Evolutionary conservation across 1,284 basidiomycete genomes (phyloP).

Genomic region (Mixia osmundae): DNA sequence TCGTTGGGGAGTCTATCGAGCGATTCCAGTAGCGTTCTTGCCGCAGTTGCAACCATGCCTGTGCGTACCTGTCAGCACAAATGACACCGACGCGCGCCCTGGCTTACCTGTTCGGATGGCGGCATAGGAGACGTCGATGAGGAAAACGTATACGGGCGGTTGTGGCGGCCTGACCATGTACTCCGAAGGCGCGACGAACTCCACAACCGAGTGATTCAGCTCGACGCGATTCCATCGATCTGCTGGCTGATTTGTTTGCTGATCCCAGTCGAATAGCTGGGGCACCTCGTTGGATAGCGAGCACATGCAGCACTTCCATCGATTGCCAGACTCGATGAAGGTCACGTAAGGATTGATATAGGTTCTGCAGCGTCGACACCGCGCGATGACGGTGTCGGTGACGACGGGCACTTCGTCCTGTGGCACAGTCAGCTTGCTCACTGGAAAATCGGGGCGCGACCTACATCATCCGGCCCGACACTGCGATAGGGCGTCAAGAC

Average conservation of each 20-base stretch:
- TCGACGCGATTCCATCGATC: conserved; percentile 87
- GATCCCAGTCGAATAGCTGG: conserved; percentile 96
- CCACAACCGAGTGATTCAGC: conserved; percentile 77
- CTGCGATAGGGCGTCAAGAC: conserved; percentile 81
- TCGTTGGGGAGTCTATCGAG: conserved; percentile 89
- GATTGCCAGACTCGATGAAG: conserved; percentile 92
- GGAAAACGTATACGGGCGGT: conserved; percentile 86
- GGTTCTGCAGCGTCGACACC: conserved; percentile 85
- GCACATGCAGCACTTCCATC: conserved; percentile 99
- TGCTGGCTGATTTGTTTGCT: conserved; percentile 71
- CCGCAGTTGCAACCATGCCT: conserved; percentile 97
- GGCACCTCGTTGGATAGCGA: conserved; percentile 97
- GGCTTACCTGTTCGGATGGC: conserved; percentile 57
- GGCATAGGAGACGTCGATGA: conserved; percentile 84
- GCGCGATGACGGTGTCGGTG: conserved; percentile 83
- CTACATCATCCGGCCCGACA: conserved; percentile 29
- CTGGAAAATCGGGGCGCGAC: conserved; percentile 2
- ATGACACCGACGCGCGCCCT: not conserved
- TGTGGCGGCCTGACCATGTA: conserved; percentile 97
- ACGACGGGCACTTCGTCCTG: conserved; percentile 53
- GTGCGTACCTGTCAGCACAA: not conserved
- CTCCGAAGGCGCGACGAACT: conserved; percentile 93
- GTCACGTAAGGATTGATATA: conserved; percentile 99
- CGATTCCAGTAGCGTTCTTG: conserved; percentile 80
- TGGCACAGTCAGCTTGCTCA: conserved; percentile 18